These are phyloP conservation scores for Auricularia cornea DNA, from an alignment of 768 basidiomycete species.

Conservation along the genomic window DNA sequence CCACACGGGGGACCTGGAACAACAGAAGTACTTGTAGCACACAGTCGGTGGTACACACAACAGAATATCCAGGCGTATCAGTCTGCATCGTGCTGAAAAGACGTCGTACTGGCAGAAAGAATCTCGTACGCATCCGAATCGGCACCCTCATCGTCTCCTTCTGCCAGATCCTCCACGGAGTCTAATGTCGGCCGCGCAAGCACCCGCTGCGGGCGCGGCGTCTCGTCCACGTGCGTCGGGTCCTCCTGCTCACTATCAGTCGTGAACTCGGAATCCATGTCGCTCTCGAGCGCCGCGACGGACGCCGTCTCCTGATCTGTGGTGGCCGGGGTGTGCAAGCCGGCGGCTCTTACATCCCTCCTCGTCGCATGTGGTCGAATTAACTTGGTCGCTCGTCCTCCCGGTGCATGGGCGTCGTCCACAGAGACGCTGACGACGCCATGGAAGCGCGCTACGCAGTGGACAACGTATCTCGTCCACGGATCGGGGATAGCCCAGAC, in stretches of 20 bases:
- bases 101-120: not conserved
- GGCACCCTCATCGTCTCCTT: not conserved
- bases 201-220: not conserved
- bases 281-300: not conserved
- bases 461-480: conserved; percentile 73
- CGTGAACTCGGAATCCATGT: conserved; percentile 1
- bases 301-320: conserved; percentile 53
- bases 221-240: not conserved
- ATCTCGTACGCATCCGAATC: not conserved
- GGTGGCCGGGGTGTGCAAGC: conserved; percentile 61
- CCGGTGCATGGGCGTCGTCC: conserved; percentile 28
- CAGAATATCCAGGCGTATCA: no score
- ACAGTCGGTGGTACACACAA: no score
- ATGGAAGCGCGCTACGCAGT: conserved; percentile 75
- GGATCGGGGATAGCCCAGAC: conserved; percentile 67
- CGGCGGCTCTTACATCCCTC: conserved; percentile 37
- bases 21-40: no score
- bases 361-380: conserved; percentile 67
- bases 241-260: not conserved
- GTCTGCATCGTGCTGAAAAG: not conserved
- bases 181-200: no score
- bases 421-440: conserved; percentile 74
- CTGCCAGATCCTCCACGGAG: not conserved
- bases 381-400: conserved; percentile 64
- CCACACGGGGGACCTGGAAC: no score